Percentiles rank a stretch among this genome's conserved stretches.
phyloP scores from a whole-genome alignment of 139 green algal genomes.

The Auxenochlorella pyrenoidosa region DNA sequence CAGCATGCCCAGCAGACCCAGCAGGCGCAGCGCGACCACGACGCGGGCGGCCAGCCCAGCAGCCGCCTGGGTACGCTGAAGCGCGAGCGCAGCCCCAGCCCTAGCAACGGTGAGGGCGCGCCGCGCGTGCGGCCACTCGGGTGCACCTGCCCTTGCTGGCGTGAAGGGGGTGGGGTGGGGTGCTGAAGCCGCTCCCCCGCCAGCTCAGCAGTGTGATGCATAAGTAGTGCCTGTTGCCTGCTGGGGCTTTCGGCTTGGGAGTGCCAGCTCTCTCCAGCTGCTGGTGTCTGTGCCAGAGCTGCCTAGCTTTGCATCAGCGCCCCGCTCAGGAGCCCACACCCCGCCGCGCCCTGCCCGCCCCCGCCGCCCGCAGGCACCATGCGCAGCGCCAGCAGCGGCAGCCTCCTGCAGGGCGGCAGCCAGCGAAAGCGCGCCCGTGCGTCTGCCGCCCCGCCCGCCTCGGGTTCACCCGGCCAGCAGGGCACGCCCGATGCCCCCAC shows the following conservation, averaged over 20 bases:
- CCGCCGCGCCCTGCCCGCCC: background rate
- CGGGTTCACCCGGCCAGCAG: background rate
- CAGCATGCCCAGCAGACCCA: background rate
- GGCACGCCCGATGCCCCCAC: background rate
- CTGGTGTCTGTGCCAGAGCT: too few species aligned
- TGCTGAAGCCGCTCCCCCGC: too few species aligned
- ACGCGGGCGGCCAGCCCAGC: constrained; percentile 11
- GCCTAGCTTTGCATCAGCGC: too few species aligned
- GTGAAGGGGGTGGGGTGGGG: too few species aligned
- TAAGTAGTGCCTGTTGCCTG: too few species aligned
- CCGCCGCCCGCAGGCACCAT: constrained; percentile 2
- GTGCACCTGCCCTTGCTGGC: background rate
- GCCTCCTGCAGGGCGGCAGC: background rate
- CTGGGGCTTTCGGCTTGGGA: too few species aligned
- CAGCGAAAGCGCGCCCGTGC: background rate
- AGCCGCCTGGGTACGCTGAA: constrained; percentile 27
- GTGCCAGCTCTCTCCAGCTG: too few species aligned
- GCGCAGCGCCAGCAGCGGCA: constrained; percentile 35
- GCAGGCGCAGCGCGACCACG: background rate
- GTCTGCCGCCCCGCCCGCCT: background rate
- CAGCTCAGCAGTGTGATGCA: too few species aligned
- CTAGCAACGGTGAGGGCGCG: constrained; percentile 10
- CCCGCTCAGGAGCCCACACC: background rate
- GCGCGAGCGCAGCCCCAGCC: constrained; percentile 15
- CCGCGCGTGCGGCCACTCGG: background rate